Base-by-base conservation (phyloP, 306 rosid species). In the Dalbergia oliveri region DNA sequence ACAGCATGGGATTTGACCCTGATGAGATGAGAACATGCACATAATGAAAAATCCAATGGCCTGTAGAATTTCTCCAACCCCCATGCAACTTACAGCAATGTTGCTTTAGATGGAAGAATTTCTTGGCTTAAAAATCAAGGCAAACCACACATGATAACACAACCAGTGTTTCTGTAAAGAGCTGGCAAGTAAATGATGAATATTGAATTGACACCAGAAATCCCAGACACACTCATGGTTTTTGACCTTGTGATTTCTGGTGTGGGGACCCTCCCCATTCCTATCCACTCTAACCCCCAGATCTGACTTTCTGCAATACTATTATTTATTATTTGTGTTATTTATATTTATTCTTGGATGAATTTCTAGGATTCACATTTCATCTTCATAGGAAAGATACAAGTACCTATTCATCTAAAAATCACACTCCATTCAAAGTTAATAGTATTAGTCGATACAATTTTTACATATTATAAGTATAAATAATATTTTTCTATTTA, bases 31-130 rank as follows among this genome's bases (percentile, higher is more conserved):
- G n/a, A 12, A 9, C 67, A 49, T 15, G 11, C 21, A 0, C 9
- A 49, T n/a, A 75, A 3, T 13, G 35, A 47, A 76, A n/a, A 60
- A 4, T 26, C 4, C 69, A 78, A 10, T 49, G 54, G 6, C 23
- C 5, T 6, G 60, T 54, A 16, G 60, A 16, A 54, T 54, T 54
- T 54, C 26, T 8, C 23, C 12, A 10, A 72, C 37, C 34, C 23
- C 47, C 26, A 39, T 70, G 58, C 73, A 72, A 57, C 44, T 51
- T 19, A 61, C 72, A 67, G 34, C 14, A 51, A 84, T 63, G 73
- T 66, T 63, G 82, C 93, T 83, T 89, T 81, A 62, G 53, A 56
- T 12, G 44, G 71, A 87, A 89, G 93, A 82, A 85, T 81, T 50
- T 69, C 66, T 68, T 8, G 68, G 39, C 76, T 83, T 87, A 82